phyloP scores from a whole-genome alignment of 306 rosid genomes.

The Castanea mollissima region DNA sequence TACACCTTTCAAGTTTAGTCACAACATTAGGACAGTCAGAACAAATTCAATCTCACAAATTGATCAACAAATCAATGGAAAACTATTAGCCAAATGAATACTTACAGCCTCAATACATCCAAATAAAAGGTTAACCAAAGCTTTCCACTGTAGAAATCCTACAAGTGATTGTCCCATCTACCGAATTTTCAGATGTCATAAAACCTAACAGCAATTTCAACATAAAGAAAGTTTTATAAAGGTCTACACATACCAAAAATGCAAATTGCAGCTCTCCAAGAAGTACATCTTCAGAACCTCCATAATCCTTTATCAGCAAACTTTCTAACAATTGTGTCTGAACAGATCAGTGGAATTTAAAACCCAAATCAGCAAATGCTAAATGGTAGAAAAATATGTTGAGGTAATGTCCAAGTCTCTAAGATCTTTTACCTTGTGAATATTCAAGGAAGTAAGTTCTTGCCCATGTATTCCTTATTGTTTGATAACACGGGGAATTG shows the following conservation, averaged over 20 bases:
- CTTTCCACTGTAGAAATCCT: constrained; percentile 94
- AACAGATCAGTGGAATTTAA: constrained; percentile 24
- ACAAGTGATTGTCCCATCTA: constrained; percentile 94
- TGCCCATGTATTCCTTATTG: constrained; percentile 68
- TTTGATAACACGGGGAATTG: constrained; percentile 77
- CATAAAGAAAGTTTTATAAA: background rate
- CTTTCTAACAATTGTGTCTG: constrained; percentile 81
- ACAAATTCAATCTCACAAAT: background rate
- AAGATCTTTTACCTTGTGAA: constrained; percentile 65
- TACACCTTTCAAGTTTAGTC: background rate
- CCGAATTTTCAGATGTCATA: constrained; percentile 28
- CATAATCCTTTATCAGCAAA: constrained; percentile 61
- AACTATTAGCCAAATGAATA: constrained; percentile 10
- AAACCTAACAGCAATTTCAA: constrained; percentile 14
- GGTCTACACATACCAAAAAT: constrained; percentile 54
- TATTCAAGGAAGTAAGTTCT: constrained; percentile 82
- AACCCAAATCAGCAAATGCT: constrained; percentile 17
- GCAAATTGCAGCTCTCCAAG: constrained; percentile 94
- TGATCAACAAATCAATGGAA: background rate
- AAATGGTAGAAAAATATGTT: background rate
- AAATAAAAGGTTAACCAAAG: constrained; percentile 72
- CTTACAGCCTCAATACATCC: constrained; percentile 92
- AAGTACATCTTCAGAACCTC: constrained; percentile 80
- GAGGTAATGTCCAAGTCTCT: background rate
- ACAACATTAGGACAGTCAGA: background rate